Evolutionary conservation across 176 grass and related monocot genomes (phyloP).

Genomic region (Microstegium vimineum): DNA sequence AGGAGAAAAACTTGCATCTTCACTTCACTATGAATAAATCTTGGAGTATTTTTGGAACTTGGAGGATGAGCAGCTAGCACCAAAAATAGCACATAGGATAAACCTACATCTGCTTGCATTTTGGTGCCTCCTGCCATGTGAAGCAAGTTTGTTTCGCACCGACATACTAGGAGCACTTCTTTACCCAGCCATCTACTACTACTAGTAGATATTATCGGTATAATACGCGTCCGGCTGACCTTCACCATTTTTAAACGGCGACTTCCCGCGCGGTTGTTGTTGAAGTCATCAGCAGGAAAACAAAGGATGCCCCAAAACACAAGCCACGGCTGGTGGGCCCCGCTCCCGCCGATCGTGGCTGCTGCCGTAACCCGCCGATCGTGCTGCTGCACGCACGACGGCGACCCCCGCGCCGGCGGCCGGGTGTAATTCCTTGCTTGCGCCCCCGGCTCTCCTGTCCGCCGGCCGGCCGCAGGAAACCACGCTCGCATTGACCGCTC

Average conservation of each 20-base stretch:
- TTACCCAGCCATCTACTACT: no score
- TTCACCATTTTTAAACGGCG: not conserved
- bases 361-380: not conserved
- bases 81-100: not conserved
- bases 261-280: not conserved
- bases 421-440: not conserved
- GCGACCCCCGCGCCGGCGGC: not conserved
- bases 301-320: not conserved
- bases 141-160: not conserved
- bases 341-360: not conserved
- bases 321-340: not conserved
- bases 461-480: not conserved
- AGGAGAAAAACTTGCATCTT: not conserved
- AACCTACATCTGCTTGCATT: not conserved
- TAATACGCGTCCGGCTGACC: not conserved
- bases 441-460: no score
- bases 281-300: not conserved
- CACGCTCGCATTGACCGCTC: not conserved
- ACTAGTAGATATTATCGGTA: no score
- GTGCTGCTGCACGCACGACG: constrained; percentile 6
- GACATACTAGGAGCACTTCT: no score
- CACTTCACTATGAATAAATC: not conserved
- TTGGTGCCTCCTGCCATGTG: not conserved
- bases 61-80: not conserved
- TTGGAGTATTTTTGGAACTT: not conserved